Base-by-base conservation (phyloP, 2,329 filamentous ascomycete genomes). In the Fusarium multiceps region DNA sequence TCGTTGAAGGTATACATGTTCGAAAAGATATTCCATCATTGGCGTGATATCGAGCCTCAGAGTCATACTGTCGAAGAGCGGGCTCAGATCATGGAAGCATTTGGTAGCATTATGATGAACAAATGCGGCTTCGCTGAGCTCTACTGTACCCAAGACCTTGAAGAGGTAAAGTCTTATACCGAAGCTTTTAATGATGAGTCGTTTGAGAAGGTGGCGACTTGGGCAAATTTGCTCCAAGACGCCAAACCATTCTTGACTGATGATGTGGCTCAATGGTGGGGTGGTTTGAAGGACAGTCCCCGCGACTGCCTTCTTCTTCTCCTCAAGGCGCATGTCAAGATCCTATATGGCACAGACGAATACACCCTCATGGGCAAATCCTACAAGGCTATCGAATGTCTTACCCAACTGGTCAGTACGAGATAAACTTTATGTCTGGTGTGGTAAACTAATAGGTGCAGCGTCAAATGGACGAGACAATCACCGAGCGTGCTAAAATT, bases 231-330 rank as follows among this genome's bases (percentile, higher is more conserved):
- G 7, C 20, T 43, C 8, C 13, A 23, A 3, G 20, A 7, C 8
- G 9, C 0, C 13, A 23, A 23, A 4, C 2, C n/a, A 23, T 16
- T 20, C 20, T 0, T 43, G 41, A 23, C 0, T 43, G 13, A 23
- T 0, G 41, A 43, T 11, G 8, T 43, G 4, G 41, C 41, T 43
- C 20, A 43, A 21, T 43, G 20, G 20, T 43, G 41, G 41, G 41
- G 8, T 16, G 41, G 20, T 43, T 10, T 43, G 7, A 23, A 23
- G 13, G 20, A 16, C 0, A 43, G 0, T 1, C 20, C 41, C 16
- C 41, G 41, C 11, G 41, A 43, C 8, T 43, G 20, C 0, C 7
- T 43, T 3, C 20, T 43, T 7, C 13, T 9, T 2, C 41, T 43
- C 7, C 41, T 43, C 41, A 43, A 23, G 20, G 20, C 8, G 1